Evolutionary conservation across 768 basidiomycete genomes (phyloP).

Genomic region (Lanmaoa rubissima): DNA sequence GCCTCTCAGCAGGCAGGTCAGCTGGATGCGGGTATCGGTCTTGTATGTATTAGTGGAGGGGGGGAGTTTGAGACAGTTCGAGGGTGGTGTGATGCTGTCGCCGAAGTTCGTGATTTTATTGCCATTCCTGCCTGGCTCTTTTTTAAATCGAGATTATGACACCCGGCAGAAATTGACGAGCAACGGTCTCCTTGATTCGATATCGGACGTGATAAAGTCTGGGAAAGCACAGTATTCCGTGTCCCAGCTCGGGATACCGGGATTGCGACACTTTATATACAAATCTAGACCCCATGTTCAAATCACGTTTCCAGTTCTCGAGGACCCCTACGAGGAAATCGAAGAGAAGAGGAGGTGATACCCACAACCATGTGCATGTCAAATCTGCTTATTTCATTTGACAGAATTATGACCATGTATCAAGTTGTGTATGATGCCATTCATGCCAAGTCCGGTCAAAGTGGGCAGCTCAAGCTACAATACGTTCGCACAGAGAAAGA

Average conservation of each 20-base stretch:
- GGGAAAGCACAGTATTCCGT: constrained; percentile 63
- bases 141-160: neutral
- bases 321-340: constrained; percentile 73
- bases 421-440: constrained; percentile 86
- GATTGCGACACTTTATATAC: constrained; percentile 92
- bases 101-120: constrained; percentile 43
- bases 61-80: constrained; percentile 85
- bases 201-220: constrained; percentile 46
- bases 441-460: constrained; percentile 86
- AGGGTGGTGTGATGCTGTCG: constrained; percentile 67
- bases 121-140: neutral
- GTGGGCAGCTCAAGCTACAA: constrained; percentile 77
- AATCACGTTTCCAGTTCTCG: constrained; percentile 80
- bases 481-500: constrained; percentile 85
- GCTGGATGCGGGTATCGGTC: constrained; percentile 45
- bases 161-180: constrained; percentile 56
- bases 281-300: constrained; percentile 90
- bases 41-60: constrained; percentile 80
- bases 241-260: constrained; percentile 81
- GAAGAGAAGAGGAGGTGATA: constrained; percentile 60
- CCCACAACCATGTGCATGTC: neutral
- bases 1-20: constrained; percentile 16
- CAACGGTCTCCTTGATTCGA: constrained; percentile 54
- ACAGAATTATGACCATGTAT: constrained; percentile 81
- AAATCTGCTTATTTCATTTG: constrained; percentile 3